phyloP scores from a whole-genome alignment of 768 basidiomycete species.

The Lactarius evosmus region DNA sequence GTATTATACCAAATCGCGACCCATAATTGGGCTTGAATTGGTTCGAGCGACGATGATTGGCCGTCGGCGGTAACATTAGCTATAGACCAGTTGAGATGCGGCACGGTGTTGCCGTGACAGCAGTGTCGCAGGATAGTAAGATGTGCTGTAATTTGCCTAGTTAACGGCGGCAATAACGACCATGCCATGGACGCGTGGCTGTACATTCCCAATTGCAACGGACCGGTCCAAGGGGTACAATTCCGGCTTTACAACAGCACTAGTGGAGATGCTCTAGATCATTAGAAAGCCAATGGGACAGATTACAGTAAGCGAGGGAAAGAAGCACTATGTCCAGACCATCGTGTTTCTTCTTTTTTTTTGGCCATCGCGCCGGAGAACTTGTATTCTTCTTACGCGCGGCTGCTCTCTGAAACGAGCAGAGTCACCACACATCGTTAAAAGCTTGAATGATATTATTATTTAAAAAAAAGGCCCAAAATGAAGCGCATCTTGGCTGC shows the following conservation, averaged over 20 bases:
- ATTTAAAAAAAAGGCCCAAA: too few species aligned
- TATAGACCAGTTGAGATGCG: not conserved
- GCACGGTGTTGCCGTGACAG: not conserved
- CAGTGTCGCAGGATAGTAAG: not conserved
- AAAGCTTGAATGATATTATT: not conserved
- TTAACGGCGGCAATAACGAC: not conserved
- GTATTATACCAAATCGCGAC: not conserved
- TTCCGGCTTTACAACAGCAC: not conserved
- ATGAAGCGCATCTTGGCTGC: too few species aligned
- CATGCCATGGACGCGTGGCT: not conserved
- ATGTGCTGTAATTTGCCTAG: not conserved
- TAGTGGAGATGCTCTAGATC: not conserved
- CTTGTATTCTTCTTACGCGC: not conserved
- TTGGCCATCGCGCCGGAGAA: not conserved
- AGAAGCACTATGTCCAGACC: not conserved
- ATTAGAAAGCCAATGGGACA: not conserved
- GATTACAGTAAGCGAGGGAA: not conserved
- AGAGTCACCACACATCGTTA: not conserved
- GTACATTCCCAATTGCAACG: not conserved
- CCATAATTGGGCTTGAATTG: not conserved
- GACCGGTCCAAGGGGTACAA: not conserved
- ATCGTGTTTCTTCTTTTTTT: not conserved
- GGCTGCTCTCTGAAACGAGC: not conserved
- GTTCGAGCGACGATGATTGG: not conserved
- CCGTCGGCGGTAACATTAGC: not conserved